A percentile compares a stretch with the other conserved stretches of the same genome.
phyloP scores from a whole-genome alignment of 2,329 filamentous ascomycete genomes.

The Chrysoporthe cubensis region DNA sequence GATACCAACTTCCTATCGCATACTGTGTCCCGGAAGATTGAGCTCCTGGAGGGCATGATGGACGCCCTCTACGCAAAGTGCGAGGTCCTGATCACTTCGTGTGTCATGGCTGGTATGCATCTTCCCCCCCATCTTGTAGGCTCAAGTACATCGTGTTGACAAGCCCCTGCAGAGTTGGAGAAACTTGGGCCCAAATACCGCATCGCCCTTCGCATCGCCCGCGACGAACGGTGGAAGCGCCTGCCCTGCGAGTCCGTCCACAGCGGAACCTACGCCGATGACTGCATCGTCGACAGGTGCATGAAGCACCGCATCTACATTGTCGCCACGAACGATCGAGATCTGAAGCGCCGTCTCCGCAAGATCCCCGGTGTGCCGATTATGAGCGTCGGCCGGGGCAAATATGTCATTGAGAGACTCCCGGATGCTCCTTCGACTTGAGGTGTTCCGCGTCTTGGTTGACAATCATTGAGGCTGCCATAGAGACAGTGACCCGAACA shows the following conservation, averaged over 20 bases:
- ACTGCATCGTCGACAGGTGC: constrained; percentile 68
- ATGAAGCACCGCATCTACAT: constrained; percentile 78
- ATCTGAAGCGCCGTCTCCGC: constrained; percentile 79
- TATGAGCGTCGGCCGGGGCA: constrained; percentile 82
- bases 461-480: not conserved
- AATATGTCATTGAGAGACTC: constrained; percentile 92
- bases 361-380: constrained; percentile 72
- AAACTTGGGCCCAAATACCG: constrained; percentile 89
- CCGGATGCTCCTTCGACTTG: constrained; percentile 78
- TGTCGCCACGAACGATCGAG: constrained; percentile 75
- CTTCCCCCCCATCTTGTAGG: not conserved
- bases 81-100: constrained; percentile 83
- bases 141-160: not conserved
- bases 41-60: constrained; percentile 66
- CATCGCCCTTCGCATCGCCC: constrained; percentile 81
- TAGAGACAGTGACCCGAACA: not conserved
- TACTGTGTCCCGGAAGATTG: constrained; percentile 85
- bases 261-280: constrained; percentile 80
- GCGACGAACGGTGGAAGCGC: constrained; percentile 87
- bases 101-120: constrained; percentile 53
- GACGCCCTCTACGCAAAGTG: constrained; percentile 92
- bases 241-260: constrained; percentile 76
- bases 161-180: constrained; percentile 57
- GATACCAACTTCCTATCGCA: constrained; percentile 93
- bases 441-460: constrained; percentile 8